These are phyloP conservation scores for Rhizopus sp. DNA, from an alignment of 371 early-diverging fungal genomes.

Conservation along the genomic window DNA sequence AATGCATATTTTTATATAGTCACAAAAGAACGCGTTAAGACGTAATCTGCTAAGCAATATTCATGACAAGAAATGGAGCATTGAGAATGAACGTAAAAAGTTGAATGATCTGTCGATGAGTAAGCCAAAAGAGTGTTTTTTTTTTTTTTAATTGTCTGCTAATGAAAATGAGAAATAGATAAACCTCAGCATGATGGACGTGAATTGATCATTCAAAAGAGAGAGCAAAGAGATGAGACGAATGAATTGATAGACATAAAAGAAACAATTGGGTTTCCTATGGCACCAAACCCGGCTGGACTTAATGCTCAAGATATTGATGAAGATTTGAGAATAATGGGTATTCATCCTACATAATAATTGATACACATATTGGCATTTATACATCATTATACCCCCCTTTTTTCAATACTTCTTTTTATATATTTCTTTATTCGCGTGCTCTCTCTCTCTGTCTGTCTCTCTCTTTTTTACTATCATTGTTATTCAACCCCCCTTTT, in stretches of 20 bases:
- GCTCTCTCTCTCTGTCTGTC: not conserved
- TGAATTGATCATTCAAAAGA: slow-evolving; percentile 38
- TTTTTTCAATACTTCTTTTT: no score
- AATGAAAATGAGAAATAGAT: slow-evolving; percentile 2
- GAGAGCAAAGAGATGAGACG: slow-evolving; percentile 40
- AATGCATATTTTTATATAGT: slow-evolving; percentile 22
- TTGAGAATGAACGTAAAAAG: slow-evolving; percentile 29
- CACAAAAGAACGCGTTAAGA: slow-evolving; percentile 35
- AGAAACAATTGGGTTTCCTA: slow-evolving; percentile 48
- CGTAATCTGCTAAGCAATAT: slow-evolving; percentile 17
- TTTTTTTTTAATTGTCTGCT: not conserved
- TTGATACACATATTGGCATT: not conserved
- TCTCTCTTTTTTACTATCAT: not conserved
- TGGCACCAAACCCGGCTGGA: slow-evolving; percentile 42
- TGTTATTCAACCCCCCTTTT: not conserved
- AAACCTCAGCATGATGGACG: slow-evolving; percentile 30
- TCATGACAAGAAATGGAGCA: slow-evolving; percentile 21
- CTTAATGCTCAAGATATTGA: slow-evolving; percentile 42
- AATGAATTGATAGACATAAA: slow-evolving; percentile 49
- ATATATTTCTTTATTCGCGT: not conserved
- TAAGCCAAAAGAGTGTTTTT: slow-evolving; percentile 12
- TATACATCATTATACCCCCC: slow-evolving; percentile 1
- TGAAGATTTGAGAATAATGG: slow-evolving; percentile 50
- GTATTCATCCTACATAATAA: slow-evolving; percentile 15
- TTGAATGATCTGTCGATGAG: slow-evolving; percentile 19